Percentiles rank a stretch among this genome's conserved stretches.
Evolutionary conservation across 1,284 basidiomycete species (phyloP).

Genomic region (Mycosarcoma mackinlayi): DNA sequence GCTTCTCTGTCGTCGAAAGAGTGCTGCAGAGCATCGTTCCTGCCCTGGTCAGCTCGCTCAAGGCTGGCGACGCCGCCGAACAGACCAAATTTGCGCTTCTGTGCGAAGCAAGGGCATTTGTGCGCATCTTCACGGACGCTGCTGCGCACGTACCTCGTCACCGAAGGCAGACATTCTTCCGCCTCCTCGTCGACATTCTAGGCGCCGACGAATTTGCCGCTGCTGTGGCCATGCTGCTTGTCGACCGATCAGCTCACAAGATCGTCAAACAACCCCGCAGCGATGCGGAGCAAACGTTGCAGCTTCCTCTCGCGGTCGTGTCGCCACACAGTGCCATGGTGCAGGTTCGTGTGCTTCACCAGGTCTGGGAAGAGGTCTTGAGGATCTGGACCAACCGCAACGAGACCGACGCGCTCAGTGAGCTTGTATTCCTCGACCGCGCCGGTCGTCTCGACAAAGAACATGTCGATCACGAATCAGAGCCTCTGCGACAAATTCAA

Average conservation of each 20-base stretch:
- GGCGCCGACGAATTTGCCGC: conserved; percentile 84
- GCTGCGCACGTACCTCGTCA: conserved; percentile 87
- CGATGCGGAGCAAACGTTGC: conserved; percentile 70
- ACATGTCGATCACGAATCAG: conserved; percentile 58
- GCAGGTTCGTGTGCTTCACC: conserved; percentile 72
- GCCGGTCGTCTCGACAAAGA: conserved; percentile 51
- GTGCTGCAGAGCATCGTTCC: conserved; percentile 93
- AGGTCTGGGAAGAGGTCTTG: conserved; percentile 55
- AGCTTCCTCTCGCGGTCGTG: conserved; percentile 74
- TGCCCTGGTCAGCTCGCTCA: conserved; percentile 76
- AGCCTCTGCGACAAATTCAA: conserved; percentile 52
- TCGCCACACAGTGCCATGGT: conserved; percentile 73
- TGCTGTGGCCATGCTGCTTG: conserved; percentile 84
- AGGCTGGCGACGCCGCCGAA: conserved; percentile 50
- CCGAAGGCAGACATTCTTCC: conserved; percentile 88
- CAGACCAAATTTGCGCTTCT: conserved; percentile 46
- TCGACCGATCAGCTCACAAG: conserved; percentile 83
- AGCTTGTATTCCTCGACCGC: conserved; percentile 58
- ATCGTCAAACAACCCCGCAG: conserved; percentile 74
- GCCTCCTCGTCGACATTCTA: conserved; percentile 86
- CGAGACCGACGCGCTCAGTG: conserved; percentile 40
- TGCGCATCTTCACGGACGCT: conserved; percentile 89
- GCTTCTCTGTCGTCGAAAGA: conserved; percentile 94
- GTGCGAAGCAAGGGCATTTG: conserved; percentile 72
- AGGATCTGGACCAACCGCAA: conserved; percentile 50